Evolutionary conservation across 2,329 filamentous ascomycete genomes (phyloP), one percentile per base, ranked within the genome.

Genomic region (Onygena corvina): DNA sequence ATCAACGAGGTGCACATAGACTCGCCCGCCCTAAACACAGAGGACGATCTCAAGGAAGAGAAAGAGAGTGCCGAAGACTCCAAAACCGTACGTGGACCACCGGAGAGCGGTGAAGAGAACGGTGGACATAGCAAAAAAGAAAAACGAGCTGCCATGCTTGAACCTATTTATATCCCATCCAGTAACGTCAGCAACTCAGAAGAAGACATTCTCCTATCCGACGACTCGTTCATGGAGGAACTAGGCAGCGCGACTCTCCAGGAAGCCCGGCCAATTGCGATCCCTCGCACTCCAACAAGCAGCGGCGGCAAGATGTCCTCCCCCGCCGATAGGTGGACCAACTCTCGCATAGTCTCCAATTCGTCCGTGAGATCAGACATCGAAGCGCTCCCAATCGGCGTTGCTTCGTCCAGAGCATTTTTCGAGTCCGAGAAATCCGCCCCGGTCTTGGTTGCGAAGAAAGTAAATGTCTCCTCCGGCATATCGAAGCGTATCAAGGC

Each of bases 401-500:
- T 68, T 52, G 70, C 68, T 23, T 59, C 64, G 25, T 71, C 68
- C 6, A 64, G 61, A 42, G 58, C 65, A 18, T 64, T 62, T 45
- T 51, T 56, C 12, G 63, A 64, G 11, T 57, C 49, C 25, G 57
- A 58, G 29, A 55, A 56, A n/a, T 60, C 61, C 23, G 61, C 61
- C 31, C 65, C 67, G n/a, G 66, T 76, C 11, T 61, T 83, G 46
- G 70, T 75, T 42, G 71, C 77, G 2, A 87, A 85, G 63, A 93
- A 89, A 63, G 75, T 82, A 56, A 92, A 86, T 59, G 77, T 96
- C 20, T 89, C 87, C 5, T 88, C 85, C 6, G 88, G 86, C 57
- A 95, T 98, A 53, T 93, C 90, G 2, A 86, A 90, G 64, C 83
- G 92, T 35, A 96, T 96, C 64, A 93, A 94, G 66, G 88, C 89